Base-by-base conservation (phyloP, 352 stramenopile genomes). In the Pythium dissimile region DNA sequence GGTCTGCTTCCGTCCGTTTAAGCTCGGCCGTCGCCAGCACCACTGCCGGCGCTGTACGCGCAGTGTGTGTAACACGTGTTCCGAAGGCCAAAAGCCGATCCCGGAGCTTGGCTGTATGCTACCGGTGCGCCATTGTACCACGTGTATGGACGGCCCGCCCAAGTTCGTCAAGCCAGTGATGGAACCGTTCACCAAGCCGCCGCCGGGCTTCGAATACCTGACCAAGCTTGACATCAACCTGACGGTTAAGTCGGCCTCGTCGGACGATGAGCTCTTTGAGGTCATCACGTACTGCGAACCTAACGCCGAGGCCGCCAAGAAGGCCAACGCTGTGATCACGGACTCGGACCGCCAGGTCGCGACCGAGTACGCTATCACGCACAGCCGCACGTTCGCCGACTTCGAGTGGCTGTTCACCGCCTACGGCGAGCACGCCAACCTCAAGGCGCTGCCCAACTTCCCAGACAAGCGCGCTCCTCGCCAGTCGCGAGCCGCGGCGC, bases 1-100 rank as follows among this genome's bases (percentile, higher is more conserved):
- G 51, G 81, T 94, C n/a, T 94, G 82, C 43, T 94, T 92, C 71
- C 82, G 84, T 58, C 84, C 81, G 10, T 94, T 94, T 58, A 92
- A 92, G 57, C 78, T 94, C 24, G 82, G 84, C 10, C 77, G 84
- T 68, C 77, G 84, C 3, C 80, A 90, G 60, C 81, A 94, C 53
- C 84, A 94, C 62, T 94, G 84, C 61, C 84, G 81, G 64, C 84
- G 84, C 50, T 94, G 84, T 54, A 94, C 82, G 47, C 81, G 84
- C 48, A 89, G 76, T 68, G 84, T 94, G 26, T 92, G 84, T 60
- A 92, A 91, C 69, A 75, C 79, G 55, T 94, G 84, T 58, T 90
- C 78, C 44, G 80, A 92, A 66, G 82, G 85, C 58, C 78, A 76
- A 26, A 94, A 94, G 67, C 72, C 84, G 2, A 94, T 94, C 42